Evolutionary conservation across 495 filamentous ascomycete genomes (phyloP).

Genomic region (Annulohypoxylon stygium): DNA sequence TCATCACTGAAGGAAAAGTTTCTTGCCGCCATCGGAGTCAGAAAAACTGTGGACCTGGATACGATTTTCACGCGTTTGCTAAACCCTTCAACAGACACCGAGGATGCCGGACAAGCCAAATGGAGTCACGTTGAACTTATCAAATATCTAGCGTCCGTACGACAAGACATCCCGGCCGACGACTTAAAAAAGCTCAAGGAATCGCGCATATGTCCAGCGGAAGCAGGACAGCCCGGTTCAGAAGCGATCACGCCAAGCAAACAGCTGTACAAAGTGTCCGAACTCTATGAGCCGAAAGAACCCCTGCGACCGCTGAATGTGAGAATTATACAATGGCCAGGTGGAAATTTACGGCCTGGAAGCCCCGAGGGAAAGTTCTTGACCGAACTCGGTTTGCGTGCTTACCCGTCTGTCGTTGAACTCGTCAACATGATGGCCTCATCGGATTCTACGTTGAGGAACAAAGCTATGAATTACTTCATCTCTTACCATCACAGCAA

Average conservation of each 20-base stretch:
- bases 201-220: slow-evolving; percentile 85
- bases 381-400: slow-evolving; percentile 74
- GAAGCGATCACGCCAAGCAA: slow-evolving; percentile 58
- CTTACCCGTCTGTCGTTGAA: slow-evolving; percentile 75
- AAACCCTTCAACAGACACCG: slow-evolving; percentile 62
- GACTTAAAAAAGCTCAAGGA: slow-evolving; percentile 84
- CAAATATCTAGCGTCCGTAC: slow-evolving; percentile 90
- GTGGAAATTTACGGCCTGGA: slow-evolving; percentile 69
- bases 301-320: slow-evolving; percentile 75
- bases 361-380: slow-evolving; percentile 83
- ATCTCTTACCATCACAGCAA: slow-evolving; percentile 82
- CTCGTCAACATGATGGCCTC: slow-evolving; percentile 82
- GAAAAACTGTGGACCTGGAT: slow-evolving; percentile 88
- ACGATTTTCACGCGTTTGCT: slow-evolving; percentile 92
- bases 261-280: slow-evolving; percentile 80
- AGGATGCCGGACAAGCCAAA: slow-evolving; percentile 63
- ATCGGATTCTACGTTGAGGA: slow-evolving; percentile 67
- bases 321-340: slow-evolving; percentile 86
- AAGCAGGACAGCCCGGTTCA: slow-evolving; percentile 65
- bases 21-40: slow-evolving; percentile 81
- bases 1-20: slow-evolving; percentile 90
- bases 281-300: slow-evolving; percentile 87
- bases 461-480: slow-evolving; percentile 83
- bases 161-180: slow-evolving; percentile 85
- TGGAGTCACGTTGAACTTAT: slow-evolving; percentile 97